Evolutionary conservation across 2,329 filamentous ascomycete genomes (phyloP).

Genomic region (Tolypocladium capitatum): DNA sequence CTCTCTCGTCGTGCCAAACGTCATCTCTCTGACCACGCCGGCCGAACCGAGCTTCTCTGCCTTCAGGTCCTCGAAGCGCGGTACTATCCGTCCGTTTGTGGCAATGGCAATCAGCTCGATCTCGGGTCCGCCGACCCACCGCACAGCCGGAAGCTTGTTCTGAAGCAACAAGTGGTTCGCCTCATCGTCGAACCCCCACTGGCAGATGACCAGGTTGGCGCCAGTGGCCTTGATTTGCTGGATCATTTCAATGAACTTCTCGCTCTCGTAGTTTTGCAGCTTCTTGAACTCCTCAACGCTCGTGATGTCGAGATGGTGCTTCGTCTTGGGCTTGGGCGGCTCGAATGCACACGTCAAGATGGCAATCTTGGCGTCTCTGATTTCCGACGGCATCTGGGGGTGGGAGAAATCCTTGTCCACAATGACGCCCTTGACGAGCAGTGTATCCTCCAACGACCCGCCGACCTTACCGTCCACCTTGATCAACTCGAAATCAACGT

Average conservation of each 20-base stretch:
- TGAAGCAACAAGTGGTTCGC: constrained; percentile 94
- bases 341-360: constrained; percentile 98
- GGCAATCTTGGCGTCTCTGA: constrained; percentile 89
- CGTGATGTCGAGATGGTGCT: constrained; percentile 97
- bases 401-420: constrained; percentile 99
- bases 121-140: constrained; percentile 96
- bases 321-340: constrained; percentile 98
- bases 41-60: constrained; percentile 82
- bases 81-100: constrained; percentile 94
- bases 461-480: constrained; percentile 99
- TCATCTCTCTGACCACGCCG: constrained; percentile 86
- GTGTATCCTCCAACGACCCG: constrained; percentile 79
- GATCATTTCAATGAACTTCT: constrained; percentile 98
- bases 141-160: constrained; percentile 87
- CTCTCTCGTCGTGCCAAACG: constrained; percentile 91
- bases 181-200: constrained; percentile 99
- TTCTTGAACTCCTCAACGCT: constrained; percentile 98
- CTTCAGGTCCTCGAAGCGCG: constrained; percentile 88
- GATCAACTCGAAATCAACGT: constrained; percentile 97
- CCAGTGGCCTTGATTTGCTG: constrained; percentile 94
- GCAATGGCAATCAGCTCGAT: constrained; percentile 98
- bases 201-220: constrained; percentile 94
- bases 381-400: constrained; percentile 95
- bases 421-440: constrained; percentile 95
- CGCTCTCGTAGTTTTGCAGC: constrained; percentile 85